phyloP scores from a whole-genome alignment of 345 rosid genomes.

The Syzygium aqueum region DNA sequence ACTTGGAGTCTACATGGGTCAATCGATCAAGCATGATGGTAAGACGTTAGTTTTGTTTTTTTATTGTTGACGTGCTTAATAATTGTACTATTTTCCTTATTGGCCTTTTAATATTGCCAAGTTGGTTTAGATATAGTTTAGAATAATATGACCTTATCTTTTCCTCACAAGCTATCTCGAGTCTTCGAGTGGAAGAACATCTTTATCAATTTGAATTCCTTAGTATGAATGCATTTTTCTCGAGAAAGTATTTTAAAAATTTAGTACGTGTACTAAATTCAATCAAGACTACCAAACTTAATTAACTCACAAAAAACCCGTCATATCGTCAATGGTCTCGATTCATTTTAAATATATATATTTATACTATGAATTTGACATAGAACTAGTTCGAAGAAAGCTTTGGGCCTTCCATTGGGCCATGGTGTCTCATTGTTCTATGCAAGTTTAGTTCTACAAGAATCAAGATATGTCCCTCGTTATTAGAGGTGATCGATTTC shows the following conservation, averaged over 20 bases:
- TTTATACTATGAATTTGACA: neutral
- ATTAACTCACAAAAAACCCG: neutral
- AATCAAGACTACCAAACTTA: neutral
- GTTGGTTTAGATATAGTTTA: neutral
- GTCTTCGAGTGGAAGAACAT: neutral
- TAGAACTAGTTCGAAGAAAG: neutral
- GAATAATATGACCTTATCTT: too few species aligned
- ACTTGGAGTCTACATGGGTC: neutral
- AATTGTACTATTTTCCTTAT: neutral
- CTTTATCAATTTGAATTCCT: neutral
- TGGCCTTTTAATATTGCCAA: neutral
- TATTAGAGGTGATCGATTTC: too few species aligned
- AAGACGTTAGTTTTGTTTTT: too few species aligned
- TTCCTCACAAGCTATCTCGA: neutral
- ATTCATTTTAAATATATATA: neutral
- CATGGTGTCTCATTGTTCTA: neutral
- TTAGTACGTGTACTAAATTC: neutral
- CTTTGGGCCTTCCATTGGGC: neutral
- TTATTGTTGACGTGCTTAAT: neutral
- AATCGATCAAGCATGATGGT: neutral
- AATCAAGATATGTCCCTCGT: neutral
- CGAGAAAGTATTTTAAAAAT: neutral
- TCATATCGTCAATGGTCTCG: neutral
- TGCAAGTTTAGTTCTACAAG: neutral
- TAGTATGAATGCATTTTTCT: neutral